Conservation (phyloP, 176 grass and related monocot species). For the Hordeum marinum region DNA sequence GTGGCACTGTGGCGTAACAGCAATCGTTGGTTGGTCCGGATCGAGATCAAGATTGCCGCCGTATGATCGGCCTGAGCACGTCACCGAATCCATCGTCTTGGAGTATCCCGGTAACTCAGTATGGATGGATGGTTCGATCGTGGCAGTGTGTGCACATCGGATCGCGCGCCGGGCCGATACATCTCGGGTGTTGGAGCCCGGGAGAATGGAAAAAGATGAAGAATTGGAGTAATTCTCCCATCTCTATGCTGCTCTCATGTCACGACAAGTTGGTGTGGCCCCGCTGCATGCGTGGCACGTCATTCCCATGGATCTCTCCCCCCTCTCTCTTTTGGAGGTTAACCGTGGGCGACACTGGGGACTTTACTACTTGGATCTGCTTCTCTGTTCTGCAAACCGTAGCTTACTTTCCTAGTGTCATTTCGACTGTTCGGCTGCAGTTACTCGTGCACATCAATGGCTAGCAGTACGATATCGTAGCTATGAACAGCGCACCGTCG, state of each 20-base stretch:
- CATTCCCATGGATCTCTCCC: background rate
- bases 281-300: background rate
- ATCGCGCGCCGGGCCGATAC: background rate
- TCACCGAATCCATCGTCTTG: background rate
- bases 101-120: too few relatives aligned
- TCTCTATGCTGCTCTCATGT: background rate
- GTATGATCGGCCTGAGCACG: background rate
- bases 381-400: too few relatives aligned
- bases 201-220: background rate
- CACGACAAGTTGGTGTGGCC: background rate
- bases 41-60: background rate
- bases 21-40: conserved; percentile 22
- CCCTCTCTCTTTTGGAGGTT: background rate
- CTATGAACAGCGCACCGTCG: background rate
- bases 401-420: background rate
- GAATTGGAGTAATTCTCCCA: background rate
- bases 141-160: background rate
- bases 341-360: background rate
- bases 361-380: too few relatives aligned
- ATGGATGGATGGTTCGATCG: background rate
- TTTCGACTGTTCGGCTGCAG: background rate
- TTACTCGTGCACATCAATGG: background rate
- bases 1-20: conserved; percentile 21
- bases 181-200: background rate
- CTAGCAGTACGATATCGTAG: background rate